A percentile compares a stretch with the other conserved stretches of the same genome.
phyloP scores from a whole-genome alignment of 768 basidiomycete genomes.

The Trametes sanguinea region DNA sequence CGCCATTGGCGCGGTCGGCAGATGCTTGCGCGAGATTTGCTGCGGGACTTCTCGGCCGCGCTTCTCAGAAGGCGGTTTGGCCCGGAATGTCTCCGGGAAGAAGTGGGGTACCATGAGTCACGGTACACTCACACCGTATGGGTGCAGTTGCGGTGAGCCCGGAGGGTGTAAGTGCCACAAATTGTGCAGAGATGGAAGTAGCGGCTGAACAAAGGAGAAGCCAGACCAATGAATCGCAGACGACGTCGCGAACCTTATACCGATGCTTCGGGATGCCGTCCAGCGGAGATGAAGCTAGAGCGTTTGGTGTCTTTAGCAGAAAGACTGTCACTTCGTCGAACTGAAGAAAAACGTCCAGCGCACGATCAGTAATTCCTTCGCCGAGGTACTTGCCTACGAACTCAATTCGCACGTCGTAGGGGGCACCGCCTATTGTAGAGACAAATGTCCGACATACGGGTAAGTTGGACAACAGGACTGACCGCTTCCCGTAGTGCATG shows the following conservation, averaged over 20 bases:
- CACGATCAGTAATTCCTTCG: too few species aligned
- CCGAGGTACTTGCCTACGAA: too few species aligned
- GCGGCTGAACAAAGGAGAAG: slow-evolving; percentile 8
- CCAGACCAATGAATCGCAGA: not conserved
- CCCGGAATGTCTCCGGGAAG: slow-evolving; percentile 2
- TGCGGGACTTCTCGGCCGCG: not conserved
- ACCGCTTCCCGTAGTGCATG: too few species aligned
- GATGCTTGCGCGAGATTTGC: not conserved
- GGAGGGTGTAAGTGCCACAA: not conserved
- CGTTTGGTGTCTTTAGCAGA: not conserved
- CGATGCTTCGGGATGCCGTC: not conserved
- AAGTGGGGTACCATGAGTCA: not conserved
- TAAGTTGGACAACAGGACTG: too few species aligned
- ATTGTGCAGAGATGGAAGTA: not conserved
- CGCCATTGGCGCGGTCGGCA: not conserved
- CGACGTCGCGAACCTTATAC: too few species aligned
- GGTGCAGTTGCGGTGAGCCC: not conserved
- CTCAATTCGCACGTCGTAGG: too few species aligned
- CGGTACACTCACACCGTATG: not conserved
- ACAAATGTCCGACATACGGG: too few species aligned
- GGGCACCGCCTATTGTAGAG: too few species aligned
- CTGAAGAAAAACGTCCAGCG: too few species aligned
- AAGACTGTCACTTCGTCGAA: not conserved
- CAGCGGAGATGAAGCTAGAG: slow-evolving; percentile 1
- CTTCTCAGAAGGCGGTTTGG: not conserved